Base-by-base conservation (phyloP, 2,329 filamentous ascomycete genomes). In the Colletotrichum liaoningense region DNA sequence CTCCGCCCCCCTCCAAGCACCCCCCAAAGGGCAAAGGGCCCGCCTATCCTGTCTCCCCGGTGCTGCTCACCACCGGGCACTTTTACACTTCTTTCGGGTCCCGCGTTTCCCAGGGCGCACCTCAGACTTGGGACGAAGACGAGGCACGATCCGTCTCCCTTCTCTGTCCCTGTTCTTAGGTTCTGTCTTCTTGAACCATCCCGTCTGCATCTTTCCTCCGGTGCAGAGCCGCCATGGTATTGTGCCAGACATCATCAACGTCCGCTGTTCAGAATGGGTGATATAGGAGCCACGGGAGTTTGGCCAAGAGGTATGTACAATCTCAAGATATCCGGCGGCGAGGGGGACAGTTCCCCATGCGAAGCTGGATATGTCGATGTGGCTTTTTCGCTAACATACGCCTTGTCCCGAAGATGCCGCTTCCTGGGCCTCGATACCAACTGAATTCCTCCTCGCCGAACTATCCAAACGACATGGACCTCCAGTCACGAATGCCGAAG, bases 391-490 rank as follows among this genome's bases (percentile, higher is more conserved):
- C 28, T 30, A 30, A 30, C 28, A 30, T 6, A 30, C 7, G 28
- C 28, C 7, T 8, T 8, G 28, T 30, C 28, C 28, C 54, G 9
- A 72, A 85, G 84, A 81, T 75, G 76, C 78, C 52, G 71, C 62
- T 30, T 79, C 80, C 35, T 85, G 88, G 87, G 83, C 87, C 57
- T 85, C 84, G n/a, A 82, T 90, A 46, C 83, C 89, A 3, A 90
- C 88, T 72, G 81, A 87, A 49, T 68, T 86, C 52, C 84, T 91
- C 62, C 84, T 86, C 60, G 86, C 87, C 75, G 89, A 91, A 79
- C 83, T 91, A 24, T 81, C 83, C 35, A 83, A 84, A 76, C 86
- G 89, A 68, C 84, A 85, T 69, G 80, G 80, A 66, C 76, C 74
- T 26, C 77, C 77, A 72, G 76, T 6, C 9, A 19, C 11, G 19